Percentiles rank a stretch among this genome's conserved stretches.
phyloP scores from a whole-genome alignment of 2,329 filamentous ascomycete species.

The Remersonia thermophila region DNA sequence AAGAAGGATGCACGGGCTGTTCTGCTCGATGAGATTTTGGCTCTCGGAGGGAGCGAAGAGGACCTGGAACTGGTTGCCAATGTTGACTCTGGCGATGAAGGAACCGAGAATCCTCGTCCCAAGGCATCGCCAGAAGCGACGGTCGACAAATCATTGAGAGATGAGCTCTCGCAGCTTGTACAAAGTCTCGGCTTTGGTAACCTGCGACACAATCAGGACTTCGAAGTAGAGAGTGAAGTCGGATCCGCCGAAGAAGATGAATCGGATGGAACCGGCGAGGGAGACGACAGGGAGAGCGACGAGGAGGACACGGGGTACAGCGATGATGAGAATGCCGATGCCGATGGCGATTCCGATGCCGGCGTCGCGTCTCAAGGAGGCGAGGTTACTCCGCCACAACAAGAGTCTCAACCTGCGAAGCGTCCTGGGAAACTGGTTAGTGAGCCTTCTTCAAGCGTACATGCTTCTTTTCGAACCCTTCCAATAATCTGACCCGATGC shows the following conservation, averaged over 20 bases:
- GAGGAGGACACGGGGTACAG: constrained; percentile 20
- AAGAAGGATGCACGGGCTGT: constrained; percentile 10
- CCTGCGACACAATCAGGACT: constrained; percentile 25
- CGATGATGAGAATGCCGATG: constrained; percentile 18
- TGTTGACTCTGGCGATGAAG: constrained; percentile 38
- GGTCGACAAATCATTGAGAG: constrained; percentile 26
- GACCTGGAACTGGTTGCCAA: constrained; percentile 50
- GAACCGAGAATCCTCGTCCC: constrained; percentile 21
- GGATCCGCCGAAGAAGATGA: background rate
- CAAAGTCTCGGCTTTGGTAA: constrained; percentile 37
- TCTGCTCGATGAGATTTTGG: constrained; percentile 51
- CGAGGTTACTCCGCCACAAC: constrained; percentile 13
- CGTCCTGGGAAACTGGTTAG: constrained; percentile 28
- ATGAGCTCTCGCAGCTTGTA: constrained; percentile 41
- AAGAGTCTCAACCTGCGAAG: constrained; percentile 20
- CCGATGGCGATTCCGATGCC: too few species aligned
- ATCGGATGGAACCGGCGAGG: background rate
- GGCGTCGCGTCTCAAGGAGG: constrained; percentile 24
- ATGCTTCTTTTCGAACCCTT: too few species aligned
- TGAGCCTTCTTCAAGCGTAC: constrained; percentile 18
- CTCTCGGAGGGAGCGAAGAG: constrained; percentile 52
- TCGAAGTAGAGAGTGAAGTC: constrained; percentile 15
- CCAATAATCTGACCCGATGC: background rate
- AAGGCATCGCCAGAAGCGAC: constrained; percentile 15
- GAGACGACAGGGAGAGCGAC: constrained; percentile 10